Evolutionary conservation across 163 green algal species (phyloP), one percentile per base, ranked within the genome.

Genomic region (Scenedesmus sp.): DNA sequence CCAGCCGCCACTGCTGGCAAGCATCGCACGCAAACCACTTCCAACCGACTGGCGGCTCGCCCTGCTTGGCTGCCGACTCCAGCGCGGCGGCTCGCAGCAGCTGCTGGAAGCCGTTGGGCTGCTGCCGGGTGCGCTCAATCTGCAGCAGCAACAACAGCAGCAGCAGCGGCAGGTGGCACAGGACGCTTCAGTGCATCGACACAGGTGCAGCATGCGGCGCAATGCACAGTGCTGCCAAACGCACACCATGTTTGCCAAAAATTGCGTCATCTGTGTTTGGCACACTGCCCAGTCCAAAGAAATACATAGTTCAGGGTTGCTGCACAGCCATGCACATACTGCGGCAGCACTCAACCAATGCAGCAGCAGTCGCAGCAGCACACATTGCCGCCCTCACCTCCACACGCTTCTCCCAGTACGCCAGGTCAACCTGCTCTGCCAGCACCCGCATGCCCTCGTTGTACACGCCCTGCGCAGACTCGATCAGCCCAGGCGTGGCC

Each of bases 21-120:
- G 24, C n/a, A 5, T 92, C 89, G 46, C 89, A 92, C 20, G 4
- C 89, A 10, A 87, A 78, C 89, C 89, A 92, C 33, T 44, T 26
- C 89, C 89, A 92, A 42, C 72, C 40, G 7, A 40, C 13, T 2
- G 83, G 89, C 9, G 81, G 61, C 30, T 86, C 89, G 3, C 42
- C 70, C 10, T 35, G 49, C 26, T 59, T 72, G 20, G 15, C 16
- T 3, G 46, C 49, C 15, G 70, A 73, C 3, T 59, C n/a, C 16
- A 20, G 26, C 18, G 81, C 15, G 0, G 87, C 87, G 13, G 26
- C 42, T 5, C 44, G 33, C 18, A 90, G 72, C 46, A 90, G n/a
- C 33, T 44, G 18, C 65, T 46, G 53, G 85, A 90, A 90, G n/a
- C 16, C 26, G 6, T 79, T n/a, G 16, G 70, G 85, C 44, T 44